These are phyloP conservation scores for Actinomortierella ambigua DNA, from an alignment of 371 early-diverging fungal genomes.

Conservation along the genomic window DNA sequence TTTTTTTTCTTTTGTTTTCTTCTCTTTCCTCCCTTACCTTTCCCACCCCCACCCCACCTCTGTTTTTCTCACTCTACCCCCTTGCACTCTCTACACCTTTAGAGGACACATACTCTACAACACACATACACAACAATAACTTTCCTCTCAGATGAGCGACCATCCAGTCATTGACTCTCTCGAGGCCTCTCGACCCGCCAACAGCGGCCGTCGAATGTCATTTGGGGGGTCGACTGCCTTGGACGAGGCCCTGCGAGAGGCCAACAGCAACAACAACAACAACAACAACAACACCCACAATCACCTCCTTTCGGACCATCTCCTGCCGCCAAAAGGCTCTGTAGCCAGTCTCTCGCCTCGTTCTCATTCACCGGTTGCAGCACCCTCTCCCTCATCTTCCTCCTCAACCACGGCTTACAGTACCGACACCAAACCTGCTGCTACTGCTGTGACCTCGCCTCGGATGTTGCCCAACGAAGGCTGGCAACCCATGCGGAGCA, in stretches of 20 bases:
- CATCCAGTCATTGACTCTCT: slow-evolving; percentile 32
- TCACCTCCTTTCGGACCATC: background rate
- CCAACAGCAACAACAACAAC: slow-evolving; percentile 12
- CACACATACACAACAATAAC: background rate
- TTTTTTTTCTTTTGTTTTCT: slow-evolving; percentile 5
- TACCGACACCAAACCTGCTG: slow-evolving; percentile 14
- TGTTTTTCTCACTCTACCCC: background rate
- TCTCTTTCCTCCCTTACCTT: background rate
- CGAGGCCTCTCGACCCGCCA: slow-evolving; percentile 17
- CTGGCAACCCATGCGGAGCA: slow-evolving; percentile 34
- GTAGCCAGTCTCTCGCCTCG: background rate
- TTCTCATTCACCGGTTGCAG: background rate
- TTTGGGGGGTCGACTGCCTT: slow-evolving; percentile 11
- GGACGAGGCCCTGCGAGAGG: slow-evolving; percentile 23
- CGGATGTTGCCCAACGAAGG: background rate
- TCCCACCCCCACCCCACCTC: background rate
- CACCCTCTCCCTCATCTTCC: background rate
- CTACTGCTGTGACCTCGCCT: no score
- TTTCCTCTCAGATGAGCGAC: background rate
- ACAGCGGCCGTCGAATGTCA: slow-evolving; percentile 4
- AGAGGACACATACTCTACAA: background rate
- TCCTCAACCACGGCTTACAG: slow-evolving; percentile 1
- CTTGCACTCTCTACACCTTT: background rate
- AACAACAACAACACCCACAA: background rate
- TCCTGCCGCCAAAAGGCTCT: background rate